Conservation (phyloP, 768 basidiomycete species). For the Kwoniella mangroviensis region DNA sequence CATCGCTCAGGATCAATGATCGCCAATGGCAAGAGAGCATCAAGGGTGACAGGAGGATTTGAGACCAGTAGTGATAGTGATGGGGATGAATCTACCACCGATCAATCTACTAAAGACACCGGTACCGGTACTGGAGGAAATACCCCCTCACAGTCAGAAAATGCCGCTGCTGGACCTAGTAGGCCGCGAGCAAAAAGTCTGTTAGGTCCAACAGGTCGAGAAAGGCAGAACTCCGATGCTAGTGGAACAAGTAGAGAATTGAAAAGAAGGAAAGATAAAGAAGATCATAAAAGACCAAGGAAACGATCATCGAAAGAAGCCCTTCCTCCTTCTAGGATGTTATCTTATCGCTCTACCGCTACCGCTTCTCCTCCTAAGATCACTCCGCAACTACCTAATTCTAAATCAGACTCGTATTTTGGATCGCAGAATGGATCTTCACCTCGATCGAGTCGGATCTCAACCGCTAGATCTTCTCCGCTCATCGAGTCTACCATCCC, state of each 20-base stretch:
- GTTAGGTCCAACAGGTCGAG: constrained; percentile 3
- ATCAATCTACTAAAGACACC: constrained; percentile 7
- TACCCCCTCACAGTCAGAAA: constrained; percentile 16
- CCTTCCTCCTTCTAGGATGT: constrained; percentile 3
- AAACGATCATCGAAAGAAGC: constrained; percentile 3
- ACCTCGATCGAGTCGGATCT: neutral
- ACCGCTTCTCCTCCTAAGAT: constrained; percentile 8
- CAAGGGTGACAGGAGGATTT: constrained; percentile 43
- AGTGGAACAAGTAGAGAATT: constrained; percentile 19
- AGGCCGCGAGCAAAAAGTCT: constrained; percentile 22
- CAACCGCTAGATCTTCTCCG: constrained; percentile 8
- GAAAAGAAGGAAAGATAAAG: constrained; percentile 5
- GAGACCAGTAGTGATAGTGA: constrained; percentile 33
- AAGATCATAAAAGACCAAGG: constrained; percentile 5
- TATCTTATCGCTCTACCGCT: constrained; percentile 2
- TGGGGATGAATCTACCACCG: constrained; percentile 17
- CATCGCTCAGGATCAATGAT: constrained; percentile 27
- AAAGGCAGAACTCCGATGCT: constrained; percentile 21
- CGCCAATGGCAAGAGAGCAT: constrained; percentile 31
- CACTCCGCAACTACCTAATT: constrained; percentile 14
- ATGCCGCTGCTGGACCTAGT: constrained; percentile 17
- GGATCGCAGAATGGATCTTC: constrained; percentile 11
- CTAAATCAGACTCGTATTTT: constrained; percentile 28
- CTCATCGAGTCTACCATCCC: constrained; percentile 12
- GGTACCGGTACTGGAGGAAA: constrained; percentile 12